phyloP scores from a whole-genome alignment of 1,284 basidiomycete species.

The Trichosporon inkin region DNA sequence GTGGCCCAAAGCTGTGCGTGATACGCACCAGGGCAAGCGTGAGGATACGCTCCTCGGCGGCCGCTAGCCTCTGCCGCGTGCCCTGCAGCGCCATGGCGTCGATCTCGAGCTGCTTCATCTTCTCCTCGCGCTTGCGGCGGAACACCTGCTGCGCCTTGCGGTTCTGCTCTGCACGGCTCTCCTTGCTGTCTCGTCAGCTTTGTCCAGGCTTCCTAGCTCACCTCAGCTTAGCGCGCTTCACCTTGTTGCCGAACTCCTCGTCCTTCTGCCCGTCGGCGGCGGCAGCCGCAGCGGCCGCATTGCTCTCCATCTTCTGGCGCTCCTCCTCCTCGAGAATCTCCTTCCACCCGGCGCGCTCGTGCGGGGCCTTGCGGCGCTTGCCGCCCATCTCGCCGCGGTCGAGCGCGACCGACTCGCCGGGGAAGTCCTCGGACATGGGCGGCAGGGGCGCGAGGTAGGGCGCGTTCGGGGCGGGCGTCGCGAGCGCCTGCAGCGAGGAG shows the following conservation, averaged over 20 bases:
- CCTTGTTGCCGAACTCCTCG: not conserved
- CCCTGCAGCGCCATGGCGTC: conserved; percentile 32
- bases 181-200: conserved; percentile 22
- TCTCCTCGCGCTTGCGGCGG: conserved; percentile 44
- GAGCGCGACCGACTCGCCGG: conserved; percentile 8
- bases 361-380: conserved; percentile 40
- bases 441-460: conserved; percentile 13
- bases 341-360: conserved; percentile 46
- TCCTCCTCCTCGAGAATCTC: conserved; percentile 36
- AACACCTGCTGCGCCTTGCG: conserved; percentile 48
- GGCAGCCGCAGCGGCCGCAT: not conserved
- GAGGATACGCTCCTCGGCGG: conserved; percentile 30
- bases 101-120: conserved; percentile 45
- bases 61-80: conserved; percentile 26
- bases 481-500: conserved; percentile 20
- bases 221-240: conserved; percentile 6
- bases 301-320: conserved; percentile 4
- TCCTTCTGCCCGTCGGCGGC: not conserved
- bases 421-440: conserved; percentile 2
- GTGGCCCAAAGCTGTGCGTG: not conserved
- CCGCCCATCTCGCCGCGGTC: conserved; percentile 47
- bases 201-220: not conserved
- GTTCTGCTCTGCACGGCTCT: conserved; percentile 46
- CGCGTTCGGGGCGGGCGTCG: conserved; percentile 9
- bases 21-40: conserved; percentile 37